Base-by-base conservation (phyloP, 306 rosid genomes). In the Senna siamea region DNA sequence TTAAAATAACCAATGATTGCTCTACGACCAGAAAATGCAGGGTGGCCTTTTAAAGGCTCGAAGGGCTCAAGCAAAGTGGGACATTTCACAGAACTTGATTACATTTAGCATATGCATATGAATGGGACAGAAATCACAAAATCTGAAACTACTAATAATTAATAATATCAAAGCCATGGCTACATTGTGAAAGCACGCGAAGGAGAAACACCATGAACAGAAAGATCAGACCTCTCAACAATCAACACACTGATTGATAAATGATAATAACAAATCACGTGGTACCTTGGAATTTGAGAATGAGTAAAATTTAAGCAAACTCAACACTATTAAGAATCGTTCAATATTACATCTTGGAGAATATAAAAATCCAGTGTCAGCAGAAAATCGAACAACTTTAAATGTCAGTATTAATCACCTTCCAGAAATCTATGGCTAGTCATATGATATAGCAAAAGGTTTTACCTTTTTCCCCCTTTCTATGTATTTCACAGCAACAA, bases 401-500 rank as follows among this genome's bases (percentile, higher is more conserved):
- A 55, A 41, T 26, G 30, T 26, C 4, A 61, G 62, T 47, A 44
- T 26, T 18, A 50, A 18, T n/a, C 28, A 4, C 19, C 37, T 40
- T 44, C 7, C 54, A 66, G 30, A 78, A n/a, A 6, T 72, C 2
- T 10, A 60, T 4, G 75, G 22, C 53, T 47, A 52, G 1, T 67
- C 6, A 26, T 71, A 18, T n/a, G 48, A 35, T 41, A 18, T 12
- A 6, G 10, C 13, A 52, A 40, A 22, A 67, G 26, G 37, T 19
- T 67, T 28, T 23, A 93, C 99, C 96, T 85, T 92, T 70, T 82
- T 59, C 30, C 97, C 99, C 74, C 99, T 89, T 82, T 87, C 85
- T 66, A 90, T 90, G 87, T 87, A 94, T 73, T 94, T 94, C 74
- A 94, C 86, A 1, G 99, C 99, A 77, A 92, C 92, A 78, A 88